A percentile compares a stretch with the other conserved stretches of the same genome.
phyloP scores from a whole-genome alignment of 129 eudicot species.

The Helianthus tuberosus region DNA sequence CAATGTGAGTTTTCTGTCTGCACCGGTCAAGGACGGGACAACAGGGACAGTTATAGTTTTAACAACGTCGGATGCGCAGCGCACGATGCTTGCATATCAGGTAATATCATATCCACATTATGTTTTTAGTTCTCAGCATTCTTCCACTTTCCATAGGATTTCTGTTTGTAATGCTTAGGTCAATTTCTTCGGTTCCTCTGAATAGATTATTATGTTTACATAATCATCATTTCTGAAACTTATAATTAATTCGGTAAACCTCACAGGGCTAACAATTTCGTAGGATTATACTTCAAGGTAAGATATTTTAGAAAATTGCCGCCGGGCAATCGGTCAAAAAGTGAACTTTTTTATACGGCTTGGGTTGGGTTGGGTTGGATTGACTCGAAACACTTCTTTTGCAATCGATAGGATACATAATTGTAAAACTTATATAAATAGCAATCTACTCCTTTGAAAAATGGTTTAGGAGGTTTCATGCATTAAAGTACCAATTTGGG shows the following conservation, averaged over 20 bases:
- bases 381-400: too few relatives aligned
- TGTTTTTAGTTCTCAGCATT: background rate
- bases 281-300: too few relatives aligned
- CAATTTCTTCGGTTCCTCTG: background rate
- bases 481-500: too few relatives aligned
- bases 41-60: constrained; percentile 98
- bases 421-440: too few relatives aligned
- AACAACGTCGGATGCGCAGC: constrained; percentile 96
- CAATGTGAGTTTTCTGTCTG: constrained; percentile 90
- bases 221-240: background rate
- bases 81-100: constrained; percentile 99
- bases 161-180: background rate
- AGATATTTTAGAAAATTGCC: too few relatives aligned
- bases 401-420: too few relatives aligned
- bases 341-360: too few relatives aligned
- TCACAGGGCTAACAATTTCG: background rate
- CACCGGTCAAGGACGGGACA: constrained; percentile 92
- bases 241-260: background rate
- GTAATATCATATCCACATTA: constrained; percentile 30
- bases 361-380: too few relatives aligned
- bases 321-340: too few relatives aligned
- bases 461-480: too few relatives aligned
- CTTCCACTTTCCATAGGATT: background rate
- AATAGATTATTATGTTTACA: background rate
- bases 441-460: too few relatives aligned